phyloP scores from a whole-genome alignment of 2,329 filamentous ascomycete species.

The Paracoccidioides brasiliensis region DNA sequence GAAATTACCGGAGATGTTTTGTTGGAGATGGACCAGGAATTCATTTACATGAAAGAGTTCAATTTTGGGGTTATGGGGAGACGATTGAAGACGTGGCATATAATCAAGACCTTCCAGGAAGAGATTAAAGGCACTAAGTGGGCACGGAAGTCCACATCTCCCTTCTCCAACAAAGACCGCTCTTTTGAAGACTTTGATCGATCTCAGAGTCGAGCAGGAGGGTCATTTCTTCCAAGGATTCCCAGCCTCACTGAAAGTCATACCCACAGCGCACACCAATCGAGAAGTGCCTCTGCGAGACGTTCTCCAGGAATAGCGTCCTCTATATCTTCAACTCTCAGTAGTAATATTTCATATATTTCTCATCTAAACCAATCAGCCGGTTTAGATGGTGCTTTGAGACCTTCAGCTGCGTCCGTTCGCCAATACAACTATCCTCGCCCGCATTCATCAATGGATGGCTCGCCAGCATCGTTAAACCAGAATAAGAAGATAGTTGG shows the following conservation, averaged over 20 bases:
- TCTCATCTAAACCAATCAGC: constrained; percentile 32
- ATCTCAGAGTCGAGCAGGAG: constrained; percentile 27
- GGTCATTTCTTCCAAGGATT: constrained; percentile 32
- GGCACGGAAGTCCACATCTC: constrained; percentile 24
- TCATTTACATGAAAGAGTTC: constrained; percentile 89
- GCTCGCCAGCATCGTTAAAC: constrained; percentile 31
- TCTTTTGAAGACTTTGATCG: constrained; percentile 33
- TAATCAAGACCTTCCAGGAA: constrained; percentile 82
- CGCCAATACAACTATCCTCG: constrained; percentile 72
- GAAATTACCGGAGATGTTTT: constrained; percentile 92
- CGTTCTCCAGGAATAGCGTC: constrained; percentile 11
- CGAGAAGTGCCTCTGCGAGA: constrained; percentile 7
- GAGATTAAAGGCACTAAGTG: constrained; percentile 56
- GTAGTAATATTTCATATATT: constrained; percentile 30
- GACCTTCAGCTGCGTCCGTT: constrained; percentile 69
- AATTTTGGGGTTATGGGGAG: constrained; percentile 83
- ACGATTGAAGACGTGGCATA: constrained; percentile 89
- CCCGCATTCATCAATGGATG: constrained; percentile 78
- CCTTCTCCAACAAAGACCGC: constrained; percentile 30
- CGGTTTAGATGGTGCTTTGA: constrained; percentile 29
- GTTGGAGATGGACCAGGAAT: constrained; percentile 87
- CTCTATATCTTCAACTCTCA: constrained; percentile 20
- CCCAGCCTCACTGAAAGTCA: constrained; percentile 23
- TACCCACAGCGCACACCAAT: constrained; percentile 2
- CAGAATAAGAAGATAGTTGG: constrained; percentile 8